Percentiles rank a stretch among this genome's conserved stretches.
phyloP scores from a whole-genome alignment of 345 rosid species.

The Boechera retrofracta region DNA sequence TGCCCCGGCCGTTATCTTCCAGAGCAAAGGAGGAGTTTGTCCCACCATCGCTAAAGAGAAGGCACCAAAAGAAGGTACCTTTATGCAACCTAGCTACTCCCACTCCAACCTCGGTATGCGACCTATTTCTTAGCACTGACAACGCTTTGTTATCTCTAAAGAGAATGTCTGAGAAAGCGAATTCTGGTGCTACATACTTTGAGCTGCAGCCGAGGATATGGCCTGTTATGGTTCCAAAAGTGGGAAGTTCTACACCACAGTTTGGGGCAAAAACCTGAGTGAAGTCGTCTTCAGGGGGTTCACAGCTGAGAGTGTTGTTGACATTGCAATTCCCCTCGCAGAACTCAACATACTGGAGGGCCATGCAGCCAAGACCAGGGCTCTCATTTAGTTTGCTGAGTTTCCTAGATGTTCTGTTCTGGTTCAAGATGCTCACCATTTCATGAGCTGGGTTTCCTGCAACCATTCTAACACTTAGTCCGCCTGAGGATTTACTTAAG shows the following conservation, averaged over 20 bases:
- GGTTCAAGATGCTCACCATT: slow-evolving; percentile 73
- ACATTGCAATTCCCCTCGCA: slow-evolving; percentile 79
- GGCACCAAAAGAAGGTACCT: slow-evolving; percentile 72
- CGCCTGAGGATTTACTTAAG: neutral
- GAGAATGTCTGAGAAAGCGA: slow-evolving; percentile 67
- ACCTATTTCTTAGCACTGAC: slow-evolving; percentile 62
- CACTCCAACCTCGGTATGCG: slow-evolving; percentile 73
- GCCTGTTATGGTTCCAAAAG: slow-evolving; percentile 73
- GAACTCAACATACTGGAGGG: slow-evolving; percentile 68
- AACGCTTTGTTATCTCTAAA: slow-evolving; percentile 57
- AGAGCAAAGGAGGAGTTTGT: slow-evolving; percentile 72
- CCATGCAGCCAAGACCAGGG: slow-evolving; percentile 93
- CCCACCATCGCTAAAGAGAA: slow-evolving; percentile 66
- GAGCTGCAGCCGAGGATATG: slow-evolving; percentile 75
- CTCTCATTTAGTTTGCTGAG: slow-evolving; percentile 62
- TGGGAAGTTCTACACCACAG: slow-evolving; percentile 84
- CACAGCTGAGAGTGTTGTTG: slow-evolving; percentile 58
- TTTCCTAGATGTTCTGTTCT: slow-evolving; percentile 66
- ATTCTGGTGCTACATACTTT: slow-evolving; percentile 60
- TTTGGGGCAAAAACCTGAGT: slow-evolving; percentile 81
- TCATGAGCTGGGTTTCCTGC: slow-evolving; percentile 82
- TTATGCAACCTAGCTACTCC: slow-evolving; percentile 69
- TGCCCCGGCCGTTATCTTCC: slow-evolving; percentile 79
- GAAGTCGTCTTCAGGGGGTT: slow-evolving; percentile 74
- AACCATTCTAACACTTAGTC: slow-evolving; percentile 20